These are phyloP conservation scores for Astathelohania contejeani DNA, from an alignment of 371 early-diverging fungal genomes.

Conservation along the genomic window DNA sequence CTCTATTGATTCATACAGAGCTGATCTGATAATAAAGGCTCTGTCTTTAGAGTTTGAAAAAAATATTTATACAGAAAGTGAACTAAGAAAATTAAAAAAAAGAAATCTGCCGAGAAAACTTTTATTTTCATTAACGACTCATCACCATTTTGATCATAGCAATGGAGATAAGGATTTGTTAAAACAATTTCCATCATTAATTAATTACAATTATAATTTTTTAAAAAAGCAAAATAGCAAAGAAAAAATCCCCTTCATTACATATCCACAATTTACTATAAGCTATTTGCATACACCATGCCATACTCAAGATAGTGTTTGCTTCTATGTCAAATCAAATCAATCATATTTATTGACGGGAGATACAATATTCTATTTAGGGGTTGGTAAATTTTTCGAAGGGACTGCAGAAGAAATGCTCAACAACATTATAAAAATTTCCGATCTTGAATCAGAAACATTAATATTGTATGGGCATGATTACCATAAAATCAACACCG, in stretches of 20 bases:
- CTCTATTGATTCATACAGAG: slow-evolving; percentile 24
- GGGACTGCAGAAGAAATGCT: slow-evolving; percentile 44
- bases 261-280: slow-evolving; percentile 16
- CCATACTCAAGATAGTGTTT: slow-evolving; percentile 45
- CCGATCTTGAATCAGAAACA: slow-evolving; percentile 10
- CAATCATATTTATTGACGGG: slow-evolving; percentile 39
- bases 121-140: slow-evolving; percentile 43
- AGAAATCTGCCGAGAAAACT: slow-evolving; percentile 12
- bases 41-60: slow-evolving; percentile 9
- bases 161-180: slow-evolving; percentile 31
- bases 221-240: slow-evolving; percentile 3
- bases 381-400: slow-evolving; percentile 50
- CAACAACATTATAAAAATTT: slow-evolving; percentile 20
- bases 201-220: not conserved
- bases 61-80: slow-evolving; percentile 12
- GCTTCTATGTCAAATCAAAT: slow-evolving; percentile 16
- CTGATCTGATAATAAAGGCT: slow-evolving; percentile 14
- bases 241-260: slow-evolving; percentile 11
- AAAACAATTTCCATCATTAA: slow-evolving; percentile 4
- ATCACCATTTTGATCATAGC: slow-evolving; percentile 47
- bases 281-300: slow-evolving; percentile 39
- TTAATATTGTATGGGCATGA: slow-evolving; percentile 51
- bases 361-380: slow-evolving; percentile 49
- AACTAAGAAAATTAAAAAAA: slow-evolving; percentile 6
- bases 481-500: slow-evolving; percentile 36